Percentiles rank a stretch among this genome's conserved stretches.
These are phyloP conservation scores for Trichoderma harzianum DNA, from an alignment of 2,329 filamentous ascomycete species.

Conservation along the genomic window DNA sequence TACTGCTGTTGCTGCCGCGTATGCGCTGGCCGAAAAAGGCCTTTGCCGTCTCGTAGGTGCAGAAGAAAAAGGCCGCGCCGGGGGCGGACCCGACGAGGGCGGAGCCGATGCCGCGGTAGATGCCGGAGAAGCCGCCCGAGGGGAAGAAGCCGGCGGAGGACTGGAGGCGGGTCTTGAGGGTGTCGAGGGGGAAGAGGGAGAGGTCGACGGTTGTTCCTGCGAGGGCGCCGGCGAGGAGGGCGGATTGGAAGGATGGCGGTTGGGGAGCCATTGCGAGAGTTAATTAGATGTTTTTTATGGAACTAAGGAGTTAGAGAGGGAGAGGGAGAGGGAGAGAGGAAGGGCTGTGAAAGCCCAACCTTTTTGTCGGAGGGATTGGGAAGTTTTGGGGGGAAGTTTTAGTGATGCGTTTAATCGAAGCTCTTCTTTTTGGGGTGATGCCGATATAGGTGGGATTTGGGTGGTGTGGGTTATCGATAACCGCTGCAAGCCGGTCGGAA, in stretches of 20 bases:
- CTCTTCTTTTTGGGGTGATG: not conserved
- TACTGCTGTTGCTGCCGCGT: conserved; percentile 22
- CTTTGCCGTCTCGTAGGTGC: conserved; percentile 82
- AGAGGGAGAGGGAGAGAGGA: not conserved
- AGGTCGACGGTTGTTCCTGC: conserved; percentile 96
- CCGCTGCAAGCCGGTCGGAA: conserved; percentile 7
- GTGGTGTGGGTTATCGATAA: conserved; percentile 12
- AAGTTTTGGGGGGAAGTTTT: too few relatives aligned
- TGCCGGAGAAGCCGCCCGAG: conserved; percentile 82
- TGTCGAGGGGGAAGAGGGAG: conserved; percentile 96
- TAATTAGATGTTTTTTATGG: too few relatives aligned
- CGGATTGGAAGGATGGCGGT: conserved; percentile 51
- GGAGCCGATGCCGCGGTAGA: conserved; percentile 89
- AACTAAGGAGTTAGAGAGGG: not conserved
- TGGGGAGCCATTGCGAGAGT: not conserved
- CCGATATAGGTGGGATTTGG: not conserved
- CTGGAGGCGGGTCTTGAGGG: conserved; percentile 95
- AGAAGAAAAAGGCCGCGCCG: conserved; percentile 95
- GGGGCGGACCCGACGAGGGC: conserved; percentile 89
- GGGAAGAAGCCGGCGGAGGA: conserved; percentile 73
- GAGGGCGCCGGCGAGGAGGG: conserved; percentile 76
- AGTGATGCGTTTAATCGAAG: not conserved
- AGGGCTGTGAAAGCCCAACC: conserved; percentile 18
- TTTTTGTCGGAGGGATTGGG: not conserved
- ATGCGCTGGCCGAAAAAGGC: conserved; percentile 39